Base-by-base conservation (phyloP, 495 filamentous ascomycete species). In the Parathielavia hyrcaniae region DNA sequence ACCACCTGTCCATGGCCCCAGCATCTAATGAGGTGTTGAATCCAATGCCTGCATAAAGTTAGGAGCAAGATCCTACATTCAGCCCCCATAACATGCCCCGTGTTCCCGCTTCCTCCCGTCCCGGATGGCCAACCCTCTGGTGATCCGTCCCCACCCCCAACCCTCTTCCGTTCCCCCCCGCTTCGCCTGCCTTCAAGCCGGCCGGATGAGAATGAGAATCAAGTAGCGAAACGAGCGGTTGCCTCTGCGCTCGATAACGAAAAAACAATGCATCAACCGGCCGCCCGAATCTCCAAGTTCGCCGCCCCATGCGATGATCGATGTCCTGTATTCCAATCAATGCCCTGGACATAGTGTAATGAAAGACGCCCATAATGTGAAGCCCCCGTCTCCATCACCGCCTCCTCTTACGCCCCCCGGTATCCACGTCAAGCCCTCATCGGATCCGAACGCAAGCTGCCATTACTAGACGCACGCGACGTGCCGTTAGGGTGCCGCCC, bases 221-320 rank as follows among this genome's bases (percentile, higher is more conserved):
- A 45, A 20, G 9, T 22, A 23, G 11, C 46, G 34, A 26, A 40
- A 26, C 40, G 20, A 26, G 41, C 17, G 20, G 26, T 5, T 26
- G 12, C 10, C 40, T 44, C 22, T 34, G 48, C 46, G 45, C 46
- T 32, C 26, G 20, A 12, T 12, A 30, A 19, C n/a, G n/a, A 39
- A 43, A 53, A 55, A 50, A 54, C 49, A 61, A 53, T 61, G 36
- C 44, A 45, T 30, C 51, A 48, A n/a, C n/a, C n/a, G n/a, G n/a
- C n/a, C n/a, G 23, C 39, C 46, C 43, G 2, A 32, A 38, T 54
- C 59, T 55, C 50, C 55, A 62, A 62, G 17, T 62, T 59, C 60
- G 60, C 60, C 60, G 44, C 57, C 47, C 60, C 60, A 62, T 62
- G 60, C 60, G 50, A 50, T 58, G 44, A 30, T 17, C 60, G 50